A percentile compares a stretch with the other conserved stretches of the same genome.
Conservation (phyloP, 495 filamentous ascomycete species). For the Articulospora tetracladia region DNA sequence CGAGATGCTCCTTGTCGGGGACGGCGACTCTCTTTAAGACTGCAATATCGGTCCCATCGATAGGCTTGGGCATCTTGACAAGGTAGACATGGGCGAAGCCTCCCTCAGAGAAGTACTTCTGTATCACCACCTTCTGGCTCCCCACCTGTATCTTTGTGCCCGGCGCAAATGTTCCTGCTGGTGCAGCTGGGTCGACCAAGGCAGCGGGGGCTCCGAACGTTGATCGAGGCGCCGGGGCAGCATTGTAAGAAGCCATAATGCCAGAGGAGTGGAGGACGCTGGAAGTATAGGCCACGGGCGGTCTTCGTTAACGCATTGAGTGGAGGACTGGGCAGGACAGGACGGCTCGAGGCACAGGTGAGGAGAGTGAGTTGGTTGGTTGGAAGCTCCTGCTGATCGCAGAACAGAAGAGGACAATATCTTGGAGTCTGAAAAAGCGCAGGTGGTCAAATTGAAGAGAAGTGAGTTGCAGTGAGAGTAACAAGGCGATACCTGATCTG, state of each 20-base stretch:
- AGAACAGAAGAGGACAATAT: too few relatives aligned
- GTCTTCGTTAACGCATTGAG: slow-evolving; percentile 2
- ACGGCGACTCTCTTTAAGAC: slow-evolving; percentile 98
- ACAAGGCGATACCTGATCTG: too few relatives aligned
- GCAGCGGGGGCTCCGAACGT: slow-evolving; percentile 47
- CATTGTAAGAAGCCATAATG: slow-evolving; percentile 26
- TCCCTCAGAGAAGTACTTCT: slow-evolving; percentile 97
- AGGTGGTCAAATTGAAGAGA: too few relatives aligned
- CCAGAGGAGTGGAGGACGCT: neutral
- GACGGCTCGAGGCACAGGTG: neutral
- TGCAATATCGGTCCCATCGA: slow-evolving; percentile 79
- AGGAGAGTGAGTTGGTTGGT: too few relatives aligned
- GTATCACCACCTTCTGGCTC: slow-evolving; percentile 87
- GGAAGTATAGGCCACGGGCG: neutral
- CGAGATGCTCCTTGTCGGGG: slow-evolving; percentile 87
- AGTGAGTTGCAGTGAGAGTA: neutral
- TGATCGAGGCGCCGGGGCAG: slow-evolving; percentile 42
- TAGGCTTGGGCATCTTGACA: slow-evolving; percentile 72
- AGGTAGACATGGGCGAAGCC: slow-evolving; percentile 99
- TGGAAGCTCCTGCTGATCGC: too few relatives aligned
- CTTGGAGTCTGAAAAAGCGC: too few relatives aligned
- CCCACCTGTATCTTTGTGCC: slow-evolving; percentile 97
- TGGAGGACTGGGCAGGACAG: neutral
- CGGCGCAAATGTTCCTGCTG: slow-evolving; percentile 84
- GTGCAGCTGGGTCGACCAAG: slow-evolving; percentile 47